These are phyloP conservation scores for Bremia lactucae DNA, from an alignment of 352 stramenopile species.

Conservation along the genomic window DNA sequence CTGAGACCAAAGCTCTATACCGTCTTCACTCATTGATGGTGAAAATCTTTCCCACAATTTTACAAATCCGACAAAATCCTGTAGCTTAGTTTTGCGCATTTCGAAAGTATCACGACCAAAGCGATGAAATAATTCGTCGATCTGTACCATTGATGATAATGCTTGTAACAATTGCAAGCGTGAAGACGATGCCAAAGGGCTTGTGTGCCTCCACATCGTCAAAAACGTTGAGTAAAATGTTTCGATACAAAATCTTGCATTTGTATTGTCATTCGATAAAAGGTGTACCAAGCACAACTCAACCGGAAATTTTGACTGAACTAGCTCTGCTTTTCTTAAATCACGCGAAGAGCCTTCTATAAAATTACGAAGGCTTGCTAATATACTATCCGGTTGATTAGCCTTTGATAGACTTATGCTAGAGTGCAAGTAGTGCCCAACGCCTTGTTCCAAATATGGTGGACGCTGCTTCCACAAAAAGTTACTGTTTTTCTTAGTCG, in stretches of 20 bases:
- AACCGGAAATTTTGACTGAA: constrained; percentile 38
- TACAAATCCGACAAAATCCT: constrained; percentile 19
- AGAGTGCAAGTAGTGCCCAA: constrained; percentile 41
- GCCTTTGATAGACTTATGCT: constrained; percentile 26
- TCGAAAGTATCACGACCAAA: constrained; percentile 6
- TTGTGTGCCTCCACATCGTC: constrained; percentile 50
- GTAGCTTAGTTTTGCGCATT: constrained; percentile 3
- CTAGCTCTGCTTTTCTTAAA: constrained; percentile 21
- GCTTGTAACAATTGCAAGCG: constrained; percentile 54
- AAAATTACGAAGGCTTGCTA: constrained; percentile 18
- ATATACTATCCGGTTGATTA: constrained; percentile 1
- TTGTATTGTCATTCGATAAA: constrained; percentile 28
- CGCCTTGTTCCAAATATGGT: constrained; percentile 56
- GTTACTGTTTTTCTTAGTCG: constrained; percentile 7
- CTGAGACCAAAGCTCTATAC: constrained; percentile 49
- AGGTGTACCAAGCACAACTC: constrained; percentile 41
- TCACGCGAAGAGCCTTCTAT: constrained; percentile 20
- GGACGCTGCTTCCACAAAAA: constrained; percentile 51
- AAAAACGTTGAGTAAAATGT: constrained; percentile 44
- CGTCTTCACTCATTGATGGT: constrained; percentile 40
- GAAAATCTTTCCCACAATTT: constrained; percentile 26
- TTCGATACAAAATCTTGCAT: constrained; percentile 46
- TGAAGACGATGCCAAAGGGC: constrained; percentile 25
- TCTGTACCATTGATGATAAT: constrained; percentile 48
- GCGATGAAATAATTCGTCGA: constrained; percentile 38